Evolutionary conservation across 352 stramenopile genomes (phyloP).

Genomic region (Ophiocytium majus): DNA sequence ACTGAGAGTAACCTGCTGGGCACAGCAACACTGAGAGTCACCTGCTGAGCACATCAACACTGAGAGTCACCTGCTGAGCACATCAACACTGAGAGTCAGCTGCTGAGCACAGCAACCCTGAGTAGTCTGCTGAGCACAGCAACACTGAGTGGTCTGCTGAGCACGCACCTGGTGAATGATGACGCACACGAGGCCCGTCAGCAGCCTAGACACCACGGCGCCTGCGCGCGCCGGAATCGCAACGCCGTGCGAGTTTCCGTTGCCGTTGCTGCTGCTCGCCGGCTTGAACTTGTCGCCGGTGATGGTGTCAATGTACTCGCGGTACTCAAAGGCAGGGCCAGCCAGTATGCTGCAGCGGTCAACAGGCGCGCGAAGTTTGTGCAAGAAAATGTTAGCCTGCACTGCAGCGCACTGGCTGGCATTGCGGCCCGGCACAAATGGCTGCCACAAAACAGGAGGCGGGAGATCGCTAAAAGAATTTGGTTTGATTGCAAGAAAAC

Average conservation of each 20-base stretch:
- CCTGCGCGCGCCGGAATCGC: slow-evolving; percentile 38
- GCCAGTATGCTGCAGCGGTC: slow-evolving; percentile 87
- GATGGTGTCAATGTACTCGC: slow-evolving; percentile 78
- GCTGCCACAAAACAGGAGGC: neutral
- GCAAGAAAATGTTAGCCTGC: too few relatives aligned
- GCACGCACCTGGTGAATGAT: slow-evolving; percentile 56
- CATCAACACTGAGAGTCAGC: slow-evolving; percentile 31
- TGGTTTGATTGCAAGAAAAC: neutral
- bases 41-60: neutral
- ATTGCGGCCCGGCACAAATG: neutral
- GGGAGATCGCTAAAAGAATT: neutral
- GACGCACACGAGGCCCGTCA: slow-evolving; percentile 44
- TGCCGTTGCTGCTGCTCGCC: slow-evolving; percentile 51
- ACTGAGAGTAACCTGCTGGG: neutral
- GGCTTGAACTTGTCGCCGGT: slow-evolving; percentile 58
- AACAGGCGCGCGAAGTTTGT: neutral
- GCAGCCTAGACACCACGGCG: slow-evolving; percentile 28
- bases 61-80: neutral
- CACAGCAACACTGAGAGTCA: neutral
- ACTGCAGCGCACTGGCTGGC: too few relatives aligned
- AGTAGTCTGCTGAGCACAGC: slow-evolving; percentile 63
- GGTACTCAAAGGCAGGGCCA: slow-evolving; percentile 88
- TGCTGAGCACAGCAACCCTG: slow-evolving; percentile 64
- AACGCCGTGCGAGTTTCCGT: slow-evolving; percentile 64
- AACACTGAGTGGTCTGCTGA: slow-evolving; percentile 59